These are phyloP conservation scores for Eutrema yunnanense DNA, from an alignment of 345 rosid species.

Conservation along the genomic window DNA sequence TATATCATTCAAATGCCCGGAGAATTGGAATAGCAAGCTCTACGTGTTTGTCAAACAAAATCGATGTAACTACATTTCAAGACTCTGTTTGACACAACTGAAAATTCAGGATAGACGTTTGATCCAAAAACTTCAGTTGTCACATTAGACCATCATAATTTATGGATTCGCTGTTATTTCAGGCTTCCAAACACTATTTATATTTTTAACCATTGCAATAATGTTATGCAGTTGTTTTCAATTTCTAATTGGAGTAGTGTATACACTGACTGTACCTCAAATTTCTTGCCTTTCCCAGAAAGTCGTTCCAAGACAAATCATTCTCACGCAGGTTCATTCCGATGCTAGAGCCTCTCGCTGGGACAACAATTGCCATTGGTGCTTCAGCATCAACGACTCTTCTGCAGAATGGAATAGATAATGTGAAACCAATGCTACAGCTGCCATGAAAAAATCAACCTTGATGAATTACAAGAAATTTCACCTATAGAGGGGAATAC, in stretches of 20 bases:
- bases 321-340: constrained; percentile 58
- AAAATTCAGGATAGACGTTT: not conserved
- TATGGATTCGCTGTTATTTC: not conserved
- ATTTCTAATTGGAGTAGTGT: not conserved
- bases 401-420: constrained; percentile 51
- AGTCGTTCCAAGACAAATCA: constrained; percentile 78
- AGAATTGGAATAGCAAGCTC: not conserved
- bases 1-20: not conserved
- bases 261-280: constrained; percentile 42
- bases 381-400: constrained; percentile 84
- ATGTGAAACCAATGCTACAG: constrained; percentile 26
- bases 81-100: not conserved
- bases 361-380: constrained; percentile 74
- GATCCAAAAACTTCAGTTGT: not conserved
- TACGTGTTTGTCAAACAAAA: not conserved
- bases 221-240: not conserved
- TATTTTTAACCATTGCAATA: not conserved
- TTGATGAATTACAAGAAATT: constrained; percentile 22
- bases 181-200: not conserved
- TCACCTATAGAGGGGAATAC: constrained; percentile 86
- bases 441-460: not conserved
- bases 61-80: not conserved
- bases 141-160: not conserved
- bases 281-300: constrained; percentile 49
- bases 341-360: constrained; percentile 45